These are phyloP conservation scores for Fusarium sambucinum DNA, from an alignment of 2,329 filamentous ascomycete genomes.

Conservation along the genomic window DNA sequence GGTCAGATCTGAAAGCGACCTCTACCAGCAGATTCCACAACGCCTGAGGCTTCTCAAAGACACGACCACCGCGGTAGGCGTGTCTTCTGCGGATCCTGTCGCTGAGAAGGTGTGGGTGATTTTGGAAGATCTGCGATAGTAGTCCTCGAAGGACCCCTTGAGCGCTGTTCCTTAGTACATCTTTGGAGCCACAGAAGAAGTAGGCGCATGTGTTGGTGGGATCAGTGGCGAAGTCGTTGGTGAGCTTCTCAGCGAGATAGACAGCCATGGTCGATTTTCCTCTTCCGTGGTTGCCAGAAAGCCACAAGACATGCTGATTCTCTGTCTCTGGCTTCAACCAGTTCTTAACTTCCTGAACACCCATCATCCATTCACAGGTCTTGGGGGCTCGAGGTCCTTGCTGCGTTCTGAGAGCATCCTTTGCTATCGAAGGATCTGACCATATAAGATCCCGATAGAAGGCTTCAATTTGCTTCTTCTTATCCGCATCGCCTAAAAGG, in stretches of 20 bases:
- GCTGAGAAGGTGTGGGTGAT: conserved; percentile 26
- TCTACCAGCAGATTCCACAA: conserved; percentile 31
- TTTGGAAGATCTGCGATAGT: conserved; percentile 32
- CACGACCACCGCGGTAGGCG: conserved; percentile 18
- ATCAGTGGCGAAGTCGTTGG: conserved; percentile 19
- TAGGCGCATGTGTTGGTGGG: conserved; percentile 23
- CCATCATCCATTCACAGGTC: conserved; percentile 34
- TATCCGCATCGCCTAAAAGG: conserved; percentile 15
- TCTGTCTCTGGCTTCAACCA: conserved; percentile 19
- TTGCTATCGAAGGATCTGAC: conserved; percentile 23
- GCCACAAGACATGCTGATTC: conserved; percentile 13
- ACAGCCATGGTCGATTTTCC: conserved; percentile 28
- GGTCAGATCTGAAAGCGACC: conserved; percentile 28
- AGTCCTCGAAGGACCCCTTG: conserved; percentile 27
- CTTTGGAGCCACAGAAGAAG: conserved; percentile 29
- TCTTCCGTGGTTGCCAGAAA: conserved; percentile 22
- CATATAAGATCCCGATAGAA: conserved; percentile 31
- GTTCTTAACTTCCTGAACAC: conserved; percentile 10
- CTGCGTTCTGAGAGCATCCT: conserved; percentile 28
- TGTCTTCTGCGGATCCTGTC: conserved; percentile 33
- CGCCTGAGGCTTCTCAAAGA: conserved; percentile 31
- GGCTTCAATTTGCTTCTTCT: conserved; percentile 21
- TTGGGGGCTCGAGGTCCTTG: conserved; percentile 22
- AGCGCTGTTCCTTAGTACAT: conserved; percentile 22
- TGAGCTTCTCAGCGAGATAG: conserved; percentile 27